Evolutionary conservation across 805 yeast species (phyloP), one percentile per base, ranked within the genome.

Genomic region (Torulaspora gathmanii): DNA sequence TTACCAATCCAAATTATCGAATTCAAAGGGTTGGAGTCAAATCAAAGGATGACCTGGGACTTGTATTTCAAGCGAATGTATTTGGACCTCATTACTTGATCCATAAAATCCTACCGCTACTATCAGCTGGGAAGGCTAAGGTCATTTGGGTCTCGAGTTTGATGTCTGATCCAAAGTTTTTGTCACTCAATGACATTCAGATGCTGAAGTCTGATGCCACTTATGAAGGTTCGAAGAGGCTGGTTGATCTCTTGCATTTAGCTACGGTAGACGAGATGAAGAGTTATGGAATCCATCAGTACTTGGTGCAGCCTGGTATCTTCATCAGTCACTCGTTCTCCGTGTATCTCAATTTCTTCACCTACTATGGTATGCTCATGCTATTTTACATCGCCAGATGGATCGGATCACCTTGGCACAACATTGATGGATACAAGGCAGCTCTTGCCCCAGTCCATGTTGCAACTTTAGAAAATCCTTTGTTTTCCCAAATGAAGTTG

Each of bases 1-100:
- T 83, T n/a, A 93, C 98, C 0, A 79, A 77, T 47, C 97, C 96
- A 7, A 79, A 81, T 1, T 90, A 86, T 68, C 89, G 91, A 65
- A 74, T 84, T 30, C 98, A 93, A 70, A 73, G 76, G 46, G 73
- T 78, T 13, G 96, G 97, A 3, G 81, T 82, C 20, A 79, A 76
- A 57, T 79, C 95, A 1, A 63, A 58, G 15, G 99, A 93, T 65
- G 89, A 79, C 0, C 55, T 91, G 71, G 97, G 98, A 1, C 69
- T 85, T 25, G 88, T 89, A 3, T 93, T 91, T 70, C 95, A 93
- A 66, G 95, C 93, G 4, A 93, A 93, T 61, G 96, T 91, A n/a
- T 87, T 93, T 68, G 96, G 95, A 0, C 98, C 98, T 2, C 90
- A 86, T 69, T 93, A 82, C 64, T 69, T 93, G 42, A 73, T 90